Base-by-base conservation (phyloP, 257 asterid genomes). In the Jacaranda copaia region DNA sequence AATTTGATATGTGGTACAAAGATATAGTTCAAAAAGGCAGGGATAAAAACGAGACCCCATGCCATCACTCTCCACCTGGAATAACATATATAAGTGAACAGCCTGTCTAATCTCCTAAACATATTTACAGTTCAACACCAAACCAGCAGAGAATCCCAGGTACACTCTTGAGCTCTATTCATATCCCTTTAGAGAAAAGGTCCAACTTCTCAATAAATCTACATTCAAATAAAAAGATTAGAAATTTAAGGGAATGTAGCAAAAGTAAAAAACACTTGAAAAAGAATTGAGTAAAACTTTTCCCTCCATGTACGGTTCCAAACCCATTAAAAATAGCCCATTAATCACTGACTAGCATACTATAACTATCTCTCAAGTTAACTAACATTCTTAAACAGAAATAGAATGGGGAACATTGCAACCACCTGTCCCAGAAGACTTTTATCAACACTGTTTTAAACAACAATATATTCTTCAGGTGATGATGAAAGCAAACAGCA, bases 51-150 rank as follows among this genome's bases (percentile, higher is more conserved):
- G 45, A 64, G 16, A 40, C 52, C 74, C 74, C 63, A 5, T 43
- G 64, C 78, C 78, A 68, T 45, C 48, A 46, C 42, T 62, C 42
- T 62, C 58, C 13, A 62, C 79, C 56, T 43, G 76, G 56, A 46
- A 55, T 15, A 66, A 36, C 56, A 57, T 49, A 45, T 38, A n/a
- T 13, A 32, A 8, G 71, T 42, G 19, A 53, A 63, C 75, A 63
- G 35, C 75, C 81, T 14, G 53, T 60, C 68, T 72, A 52, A 52
- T 73, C 65, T 70, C 68, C 63, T 14, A 35, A 68, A 53, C 60
- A 60, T 82, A 82, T 82, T 53, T 74, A 78, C 85, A 78, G 7
- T 73, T 82, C 70, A 68, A 69, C 32, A 71, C 81, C 62, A 70
- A 65, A 70, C 80, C 70, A 48, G 71, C 70, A 40, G 38, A 36